Evolutionary conservation across 1,284 basidiomycete species (phyloP).

Genomic region (Fomes fomentarius): DNA sequence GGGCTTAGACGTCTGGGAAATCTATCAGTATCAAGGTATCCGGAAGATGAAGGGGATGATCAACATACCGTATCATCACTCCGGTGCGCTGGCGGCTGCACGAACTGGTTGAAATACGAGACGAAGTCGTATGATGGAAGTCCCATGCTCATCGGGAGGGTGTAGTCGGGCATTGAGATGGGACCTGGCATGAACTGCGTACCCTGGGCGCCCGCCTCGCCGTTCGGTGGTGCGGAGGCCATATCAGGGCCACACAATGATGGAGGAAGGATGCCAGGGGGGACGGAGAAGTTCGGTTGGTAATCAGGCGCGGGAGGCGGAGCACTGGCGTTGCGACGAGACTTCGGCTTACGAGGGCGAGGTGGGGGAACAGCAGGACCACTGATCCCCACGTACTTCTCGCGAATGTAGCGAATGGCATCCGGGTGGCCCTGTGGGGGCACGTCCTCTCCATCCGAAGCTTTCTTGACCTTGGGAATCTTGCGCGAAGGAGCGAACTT

Average conservation of each 20-base stretch:
- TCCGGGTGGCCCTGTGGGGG: conserved; percentile 15
- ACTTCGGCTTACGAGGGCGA: conserved; percentile 24
- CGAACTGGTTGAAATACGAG: background rate
- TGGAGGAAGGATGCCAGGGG: conserved; percentile 9
- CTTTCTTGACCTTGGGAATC: conserved; percentile 14
- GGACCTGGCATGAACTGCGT: background rate
- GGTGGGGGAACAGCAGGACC: conserved; percentile 23
- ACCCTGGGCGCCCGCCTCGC: too few relatives aligned
- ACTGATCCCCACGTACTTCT: conserved; percentile 22
- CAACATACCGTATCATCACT: conserved; percentile 21
- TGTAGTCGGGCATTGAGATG: background rate
- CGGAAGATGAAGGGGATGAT: background rate
- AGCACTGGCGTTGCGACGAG: conserved; percentile 14
- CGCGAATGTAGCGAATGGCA: conserved; percentile 25
- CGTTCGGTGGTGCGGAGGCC: conserved; percentile 13
- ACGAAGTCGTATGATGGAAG: background rate
- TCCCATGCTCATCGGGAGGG: background rate
- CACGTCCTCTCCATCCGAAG: conserved; percentile 13
- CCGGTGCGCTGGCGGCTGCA: background rate
- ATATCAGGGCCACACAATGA: too few relatives aligned
- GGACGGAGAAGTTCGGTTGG: background rate
- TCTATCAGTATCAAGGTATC: background rate
- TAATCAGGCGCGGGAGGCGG: background rate
- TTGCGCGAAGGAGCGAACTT: conserved; percentile 47
- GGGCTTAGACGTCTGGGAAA: conserved; percentile 15